These are phyloP conservation scores for Macrocystidia cucumis DNA, from an alignment of 1,284 basidiomycete genomes.

Conservation along the genomic window DNA sequence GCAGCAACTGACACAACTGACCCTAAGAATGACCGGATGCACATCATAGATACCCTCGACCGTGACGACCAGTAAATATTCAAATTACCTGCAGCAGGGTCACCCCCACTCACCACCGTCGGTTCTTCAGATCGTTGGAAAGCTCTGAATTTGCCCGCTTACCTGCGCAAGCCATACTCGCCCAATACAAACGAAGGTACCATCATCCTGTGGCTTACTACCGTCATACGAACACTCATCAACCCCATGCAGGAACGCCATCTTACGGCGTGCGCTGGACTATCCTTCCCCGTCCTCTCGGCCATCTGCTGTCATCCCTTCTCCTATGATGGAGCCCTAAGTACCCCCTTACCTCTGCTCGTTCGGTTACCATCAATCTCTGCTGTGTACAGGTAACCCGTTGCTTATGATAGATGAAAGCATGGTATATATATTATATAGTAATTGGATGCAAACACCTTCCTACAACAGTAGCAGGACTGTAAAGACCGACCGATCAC, in stretches of 20 bases:
- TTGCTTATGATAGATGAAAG: no score
- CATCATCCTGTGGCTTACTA: background rate
- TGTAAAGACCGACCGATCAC: no score
- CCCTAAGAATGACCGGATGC: conserved; percentile 59
- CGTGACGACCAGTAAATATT: conserved; percentile 34
- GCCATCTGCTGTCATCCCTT: no score
- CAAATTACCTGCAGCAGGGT: conserved; percentile 3
- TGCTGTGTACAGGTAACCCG: no score
- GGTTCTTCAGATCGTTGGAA: conserved; percentile 20
- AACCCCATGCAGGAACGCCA: conserved; percentile 43
- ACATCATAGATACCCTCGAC: conserved; percentile 58
- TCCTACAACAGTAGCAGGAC: no score
- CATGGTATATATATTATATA: no score
- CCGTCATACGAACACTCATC: conserved; percentile 6
- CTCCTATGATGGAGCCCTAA: no score
- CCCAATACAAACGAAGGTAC: conserved; percentile 62
- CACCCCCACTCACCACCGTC: conserved; percentile 9
- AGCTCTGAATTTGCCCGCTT: conserved; percentile 34
- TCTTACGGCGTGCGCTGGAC: conserved; percentile 47
- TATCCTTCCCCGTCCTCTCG: no score
- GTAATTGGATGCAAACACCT: no score
- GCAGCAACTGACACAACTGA: conserved; percentile 38
- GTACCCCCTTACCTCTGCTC: no score
- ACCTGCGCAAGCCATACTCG: conserved; percentile 39
- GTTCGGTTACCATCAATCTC: no score